Conservation (phyloP, 768 basidiomycete species). For the Scleroderma bovista region DNA sequence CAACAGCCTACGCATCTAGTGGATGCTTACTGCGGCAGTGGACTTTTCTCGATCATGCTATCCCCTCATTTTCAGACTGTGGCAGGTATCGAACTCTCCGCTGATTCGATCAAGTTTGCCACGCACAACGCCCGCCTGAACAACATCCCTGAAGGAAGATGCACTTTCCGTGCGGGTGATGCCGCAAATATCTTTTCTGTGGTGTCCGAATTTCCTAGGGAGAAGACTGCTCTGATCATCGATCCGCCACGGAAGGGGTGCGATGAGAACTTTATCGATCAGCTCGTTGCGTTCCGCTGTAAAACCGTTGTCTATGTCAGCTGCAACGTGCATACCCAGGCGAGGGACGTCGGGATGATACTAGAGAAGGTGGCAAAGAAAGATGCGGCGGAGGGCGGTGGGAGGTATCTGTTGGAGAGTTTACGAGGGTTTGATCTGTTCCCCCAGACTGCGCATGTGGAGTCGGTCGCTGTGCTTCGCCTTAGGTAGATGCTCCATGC, state of each 20-base stretch:
- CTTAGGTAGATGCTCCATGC: slow-evolving; percentile 28
- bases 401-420: slow-evolving; percentile 73
- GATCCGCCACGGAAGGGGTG: slow-evolving; percentile 97
- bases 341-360: slow-evolving; percentile 79
- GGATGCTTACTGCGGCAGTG: slow-evolving; percentile 90
- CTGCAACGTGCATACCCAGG: slow-evolving; percentile 93
- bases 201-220: slow-evolving; percentile 60
- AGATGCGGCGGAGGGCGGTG: slow-evolving; percentile 31
- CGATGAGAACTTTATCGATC: slow-evolving; percentile 71
- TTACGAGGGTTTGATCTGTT: slow-evolving; percentile 91
- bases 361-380: slow-evolving; percentile 37
- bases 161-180: slow-evolving; percentile 73
- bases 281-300: slow-evolving; percentile 66
- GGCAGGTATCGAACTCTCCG: slow-evolving; percentile 83
- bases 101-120: slow-evolving; percentile 65
- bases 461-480: slow-evolving; percentile 68
- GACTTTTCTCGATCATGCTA: slow-evolving; percentile 82
- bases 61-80: slow-evolving; percentile 69
- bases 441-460: slow-evolving; percentile 94
- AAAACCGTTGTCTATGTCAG: slow-evolving; percentile 82
- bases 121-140: slow-evolving; percentile 64
- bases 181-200: slow-evolving; percentile 79
- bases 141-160: slow-evolving; percentile 46
- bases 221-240: slow-evolving; percentile 65
- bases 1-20: slow-evolving; percentile 74